phyloP scores from a whole-genome alignment of 2,329 filamentous ascomycete genomes.

The Penicillium sp. region DNA sequence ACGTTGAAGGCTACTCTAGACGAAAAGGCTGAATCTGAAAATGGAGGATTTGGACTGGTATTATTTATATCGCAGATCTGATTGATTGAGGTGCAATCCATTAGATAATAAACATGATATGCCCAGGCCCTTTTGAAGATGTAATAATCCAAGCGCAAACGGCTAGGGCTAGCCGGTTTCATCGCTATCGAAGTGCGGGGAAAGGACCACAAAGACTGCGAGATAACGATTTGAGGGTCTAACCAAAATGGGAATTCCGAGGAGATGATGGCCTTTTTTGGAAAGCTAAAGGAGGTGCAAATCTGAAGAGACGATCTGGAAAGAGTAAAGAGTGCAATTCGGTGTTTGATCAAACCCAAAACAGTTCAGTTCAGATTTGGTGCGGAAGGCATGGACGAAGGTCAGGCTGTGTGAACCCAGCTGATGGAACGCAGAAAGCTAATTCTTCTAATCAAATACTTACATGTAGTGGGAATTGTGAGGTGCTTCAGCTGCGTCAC shows the following conservation, averaged over 20 bases:
- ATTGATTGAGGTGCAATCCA: neutral
- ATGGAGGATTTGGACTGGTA: neutral
- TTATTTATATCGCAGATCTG: slow-evolving; percentile 8
- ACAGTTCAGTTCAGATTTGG: too few species aligned
- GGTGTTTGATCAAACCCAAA: too few species aligned
- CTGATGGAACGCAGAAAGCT: too few species aligned
- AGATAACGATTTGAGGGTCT: slow-evolving; percentile 10
- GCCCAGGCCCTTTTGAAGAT: neutral
- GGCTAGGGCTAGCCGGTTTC: neutral
- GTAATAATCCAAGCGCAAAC: neutral
- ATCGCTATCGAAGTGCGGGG: slow-evolving; percentile 17
- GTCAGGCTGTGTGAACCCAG: too few species aligned
- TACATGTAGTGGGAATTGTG: too few species aligned
- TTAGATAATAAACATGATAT: slow-evolving; percentile 8
- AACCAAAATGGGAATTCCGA: slow-evolving; percentile 15
- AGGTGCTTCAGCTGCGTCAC: too few species aligned
- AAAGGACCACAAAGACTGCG: neutral
- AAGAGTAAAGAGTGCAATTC: too few species aligned
- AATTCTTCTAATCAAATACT: too few species aligned
- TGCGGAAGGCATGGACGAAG: too few species aligned
- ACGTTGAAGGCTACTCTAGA: neutral
- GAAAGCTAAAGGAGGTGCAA: neutral
- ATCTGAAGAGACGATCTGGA: too few species aligned
- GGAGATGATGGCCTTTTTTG: slow-evolving; percentile 8
- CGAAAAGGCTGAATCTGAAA: neutral